These are phyloP conservation scores for Echinochloa phyllopogon DNA, from an alignment of 176 grass and related monocot species.

Conservation along the genomic window DNA sequence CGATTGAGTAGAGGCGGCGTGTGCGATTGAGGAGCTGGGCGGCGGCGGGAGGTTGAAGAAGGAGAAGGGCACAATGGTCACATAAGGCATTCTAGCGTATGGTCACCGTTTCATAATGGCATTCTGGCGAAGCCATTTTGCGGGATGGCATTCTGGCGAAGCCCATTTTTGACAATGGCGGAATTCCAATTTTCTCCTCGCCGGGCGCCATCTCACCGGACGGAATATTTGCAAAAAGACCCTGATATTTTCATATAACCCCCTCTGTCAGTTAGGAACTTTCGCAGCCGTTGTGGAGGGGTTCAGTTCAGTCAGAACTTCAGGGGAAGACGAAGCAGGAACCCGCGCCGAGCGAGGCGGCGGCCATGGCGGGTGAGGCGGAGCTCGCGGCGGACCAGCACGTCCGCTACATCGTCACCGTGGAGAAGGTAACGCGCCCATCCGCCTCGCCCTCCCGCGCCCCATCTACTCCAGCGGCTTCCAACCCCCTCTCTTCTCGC, in stretches of 20 bases:
- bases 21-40: too few species aligned
- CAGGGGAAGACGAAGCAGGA: not conserved
- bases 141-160: too few species aligned
- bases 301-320: not conserved
- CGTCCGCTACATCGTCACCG: conserved; percentile 75
- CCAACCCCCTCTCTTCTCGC: not conserved
- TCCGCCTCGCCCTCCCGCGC: not conserved
- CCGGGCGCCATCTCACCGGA: too few species aligned
- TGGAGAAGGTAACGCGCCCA: conserved; percentile 70
- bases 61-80: too few species aligned
- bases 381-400: conserved; percentile 78
- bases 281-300: not conserved
- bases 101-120: too few species aligned
- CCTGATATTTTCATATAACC: not conserved
- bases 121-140: too few species aligned
- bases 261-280: not conserved
- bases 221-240: not conserved
- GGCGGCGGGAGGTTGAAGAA: too few species aligned
- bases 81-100: too few species aligned
- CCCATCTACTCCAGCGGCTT: too few species aligned
- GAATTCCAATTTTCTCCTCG: too few species aligned
- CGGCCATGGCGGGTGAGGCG: conserved; percentile 34
- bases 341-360: not conserved
- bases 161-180: too few species aligned
- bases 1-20: too few species aligned